A percentile compares a stretch with the other conserved stretches of the same genome.
Conservation (phyloP, 208 protist species). For the Trypanosoma congolense region DNA sequence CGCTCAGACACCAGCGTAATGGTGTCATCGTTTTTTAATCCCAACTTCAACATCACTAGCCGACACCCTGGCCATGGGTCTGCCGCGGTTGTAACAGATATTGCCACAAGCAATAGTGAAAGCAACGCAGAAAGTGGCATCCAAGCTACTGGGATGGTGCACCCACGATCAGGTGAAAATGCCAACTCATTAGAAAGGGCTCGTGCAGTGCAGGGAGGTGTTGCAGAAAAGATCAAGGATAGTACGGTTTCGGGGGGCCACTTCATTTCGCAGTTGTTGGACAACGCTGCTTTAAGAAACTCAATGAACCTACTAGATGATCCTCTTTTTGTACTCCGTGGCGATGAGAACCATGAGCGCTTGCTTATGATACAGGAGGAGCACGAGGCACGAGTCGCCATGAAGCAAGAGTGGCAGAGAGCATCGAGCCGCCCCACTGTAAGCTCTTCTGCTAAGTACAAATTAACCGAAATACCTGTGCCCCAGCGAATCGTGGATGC, state of each 20-base stretch:
- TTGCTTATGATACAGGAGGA: constrained; percentile 60
- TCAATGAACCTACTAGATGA: constrained; percentile 31
- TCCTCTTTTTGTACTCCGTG: constrained; percentile 50
- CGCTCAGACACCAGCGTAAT: background rate
- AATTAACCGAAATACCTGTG: no score
- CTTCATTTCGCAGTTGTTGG: background rate
- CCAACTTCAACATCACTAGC: background rate
- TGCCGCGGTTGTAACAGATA: constrained; percentile 1
- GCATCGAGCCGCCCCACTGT: background rate
- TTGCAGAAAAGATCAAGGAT: background rate
- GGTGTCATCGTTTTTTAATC: constrained; percentile 5
- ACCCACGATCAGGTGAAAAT: no score
- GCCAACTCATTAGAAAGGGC: no score
- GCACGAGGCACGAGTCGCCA: constrained; percentile 26
- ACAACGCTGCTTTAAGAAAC: background rate
- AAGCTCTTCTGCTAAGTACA: background rate
- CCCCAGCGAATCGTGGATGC: no score
- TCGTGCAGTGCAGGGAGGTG: no score
- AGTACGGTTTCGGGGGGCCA: background rate
- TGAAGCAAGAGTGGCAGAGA: constrained; percentile 1
- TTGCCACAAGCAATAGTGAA: background rate
- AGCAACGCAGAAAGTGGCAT: background rate
- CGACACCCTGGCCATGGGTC: background rate
- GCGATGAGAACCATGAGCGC: constrained; percentile 76
- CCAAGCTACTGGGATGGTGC: no score